Base-by-base conservation (phyloP, 345 rosid genomes). In the Eucalyptus tenuipes region DNA sequence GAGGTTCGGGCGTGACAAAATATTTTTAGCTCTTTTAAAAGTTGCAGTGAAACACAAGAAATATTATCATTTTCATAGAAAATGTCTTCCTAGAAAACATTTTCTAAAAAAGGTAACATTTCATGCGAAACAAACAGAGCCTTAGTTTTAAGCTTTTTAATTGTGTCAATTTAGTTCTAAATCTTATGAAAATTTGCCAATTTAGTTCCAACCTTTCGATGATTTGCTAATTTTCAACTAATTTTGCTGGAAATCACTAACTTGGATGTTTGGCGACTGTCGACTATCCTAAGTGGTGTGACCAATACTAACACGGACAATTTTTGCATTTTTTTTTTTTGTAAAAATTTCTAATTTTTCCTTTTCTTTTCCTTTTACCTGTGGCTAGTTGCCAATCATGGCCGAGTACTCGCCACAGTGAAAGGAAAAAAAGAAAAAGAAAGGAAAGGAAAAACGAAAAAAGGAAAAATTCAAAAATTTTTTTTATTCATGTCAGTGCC, bases 401-500 rank as follows among this genome's bases (percentile, higher is more conserved):
- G 71, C 5, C 2, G 2, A n/a, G 20, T 64, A 64, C 5, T 6
- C 2, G 0, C 37, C 75, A n/a, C 0, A 4, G 5, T 64, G 37
- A 64, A 64, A 64, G 71, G 1, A n/a, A 13, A 24, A 55, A 61
- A 55, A n/a, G n/a, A 24, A 22, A 24, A 55, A 22, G 0, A 9
- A 8, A 22, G 22, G 27, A 53, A 53, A 53, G 10, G 12, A 55
- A 55, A 55, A 55, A 64, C 0, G 8, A 1, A 29, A 29, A 55
- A 55, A 4, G 5, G 12, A 9, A 9, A 55, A 22, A 4, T 18
- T 52, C 3, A 3, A 2, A n/a, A n/a, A n/a, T n/a, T n/a, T n/a
- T n/a, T n/a, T 37, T 1, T 0, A 55, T 55, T 9, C 0, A 55
- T 2, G 6, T 55, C 0, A 24, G 1, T 55, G 29, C 1, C 1